Evolutionary conservation across 139 green algal species (phyloP), one percentile per base, ranked within the genome.

Genomic region (Chlorella sp.): DNA sequence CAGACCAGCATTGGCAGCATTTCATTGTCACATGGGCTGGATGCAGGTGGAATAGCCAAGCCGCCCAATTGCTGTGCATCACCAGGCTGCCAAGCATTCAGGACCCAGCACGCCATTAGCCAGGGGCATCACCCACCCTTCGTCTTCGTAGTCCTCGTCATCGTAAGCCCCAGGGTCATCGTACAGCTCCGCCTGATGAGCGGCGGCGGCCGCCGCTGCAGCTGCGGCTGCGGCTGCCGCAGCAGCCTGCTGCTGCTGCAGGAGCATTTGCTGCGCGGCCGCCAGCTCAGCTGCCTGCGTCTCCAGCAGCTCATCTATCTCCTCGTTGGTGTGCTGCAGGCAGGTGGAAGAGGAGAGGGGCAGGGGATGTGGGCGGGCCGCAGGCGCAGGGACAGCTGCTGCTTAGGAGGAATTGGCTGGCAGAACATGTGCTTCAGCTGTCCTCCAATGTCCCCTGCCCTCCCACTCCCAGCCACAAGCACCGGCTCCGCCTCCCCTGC

Each of bases 61-160:
- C 44, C 44, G 44, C 7, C 7, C 44, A 55, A n/a, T n/a, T n/a
- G n/a, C n/a, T n/a, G n/a, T n/a, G n/a, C n/a, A n/a, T n/a, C n/a
- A n/a, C n/a, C n/a, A n/a, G n/a, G n/a, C n/a, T n/a, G n/a, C 51
- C 51, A 2, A 23, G 11, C 51, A 60, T 60, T 21, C 51, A 60
- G 51, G 12, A 2, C 51, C 2, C 12, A 20, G 51, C 15, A 60
- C 51, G 21, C 11, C 51, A 18, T 15, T 23, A 15, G 12, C 2
- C 51, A 20, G 2, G 51, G 6, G 55, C 57, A 5, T 18, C 4
- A n/a, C 63, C 41, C 72, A 74, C 83, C 74, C 83, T 12, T 87
- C 87, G n/a, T 87, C 87, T 56, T 91, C 87, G 56, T 91, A 88
- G 63, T 85, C 78, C 34, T 91, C 87, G 41, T 91, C 87, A 64